These are phyloP conservation scores for Botrytis galanthina DNA, from an alignment of 2,329 filamentous ascomycete species.

Conservation along the genomic window DNA sequence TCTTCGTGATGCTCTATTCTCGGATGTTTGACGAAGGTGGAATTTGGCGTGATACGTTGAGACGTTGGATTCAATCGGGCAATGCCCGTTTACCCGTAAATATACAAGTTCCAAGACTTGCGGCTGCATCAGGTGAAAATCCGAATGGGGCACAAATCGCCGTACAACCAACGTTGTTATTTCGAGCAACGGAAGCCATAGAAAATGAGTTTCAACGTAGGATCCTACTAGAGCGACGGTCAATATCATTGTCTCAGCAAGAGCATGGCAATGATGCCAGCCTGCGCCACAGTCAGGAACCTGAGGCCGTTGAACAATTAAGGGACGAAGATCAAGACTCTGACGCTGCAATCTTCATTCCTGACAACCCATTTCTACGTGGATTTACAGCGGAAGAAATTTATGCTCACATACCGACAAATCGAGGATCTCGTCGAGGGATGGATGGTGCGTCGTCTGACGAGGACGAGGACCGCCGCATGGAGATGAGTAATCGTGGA, in stretches of 20 bases:
- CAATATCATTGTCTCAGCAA: background rate
- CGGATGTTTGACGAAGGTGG: background rate
- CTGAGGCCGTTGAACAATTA: background rate
- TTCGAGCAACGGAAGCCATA: background rate
- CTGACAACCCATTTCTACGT: background rate
- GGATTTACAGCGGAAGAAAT: background rate
- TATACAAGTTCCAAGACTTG: background rate
- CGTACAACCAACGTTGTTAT: accelerated
- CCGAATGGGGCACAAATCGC: background rate
- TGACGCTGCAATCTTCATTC: background rate
- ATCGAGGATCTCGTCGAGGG: background rate
- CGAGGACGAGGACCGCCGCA: background rate
- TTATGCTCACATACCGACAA: background rate
- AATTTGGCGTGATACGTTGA: background rate
- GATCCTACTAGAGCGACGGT: background rate
- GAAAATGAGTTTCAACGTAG: background rate
- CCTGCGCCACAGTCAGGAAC: background rate
- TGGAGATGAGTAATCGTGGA: background rate
- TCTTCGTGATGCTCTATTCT: background rate
- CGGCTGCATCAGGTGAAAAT: background rate
- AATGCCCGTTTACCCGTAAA: background rate
- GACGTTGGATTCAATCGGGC: background rate
- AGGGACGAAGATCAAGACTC: background rate
- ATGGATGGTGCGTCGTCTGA: background rate
- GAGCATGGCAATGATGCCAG: background rate